phyloP scores from a whole-genome alignment of 164 flowering plant species.

The Magnolia sinica region DNA sequence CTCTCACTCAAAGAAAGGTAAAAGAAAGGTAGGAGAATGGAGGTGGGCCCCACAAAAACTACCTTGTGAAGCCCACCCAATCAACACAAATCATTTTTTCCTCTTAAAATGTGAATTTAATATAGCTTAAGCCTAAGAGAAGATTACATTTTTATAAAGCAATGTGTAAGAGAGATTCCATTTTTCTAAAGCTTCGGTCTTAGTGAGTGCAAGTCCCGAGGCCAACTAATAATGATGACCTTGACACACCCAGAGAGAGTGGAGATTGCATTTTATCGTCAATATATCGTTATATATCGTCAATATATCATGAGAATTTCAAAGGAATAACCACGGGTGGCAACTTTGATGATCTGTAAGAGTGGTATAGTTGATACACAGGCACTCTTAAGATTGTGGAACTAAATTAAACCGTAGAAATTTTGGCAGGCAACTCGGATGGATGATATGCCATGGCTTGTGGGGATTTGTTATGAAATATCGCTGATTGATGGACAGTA shows the following conservation, averaged over 20 bases:
- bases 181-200: slow-evolving; percentile 43
- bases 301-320: neutral
- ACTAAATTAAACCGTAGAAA: no score
- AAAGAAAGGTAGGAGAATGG: neutral
- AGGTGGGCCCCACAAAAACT: neutral
- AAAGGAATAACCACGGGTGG: neutral
- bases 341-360: neutral
- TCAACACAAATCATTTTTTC: slow-evolving; percentile 36
- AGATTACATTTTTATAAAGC: slow-evolving; percentile 26
- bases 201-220: slow-evolving; percentile 50
- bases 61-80: slow-evolving; percentile 32
- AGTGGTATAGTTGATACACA: neutral
- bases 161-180: slow-evolving; percentile 36
- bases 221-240: slow-evolving; percentile 60
- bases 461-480: no score
- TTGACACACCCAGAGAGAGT: slow-evolving; percentile 13
- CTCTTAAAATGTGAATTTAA: slow-evolving; percentile 13
- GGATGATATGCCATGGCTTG: no score
- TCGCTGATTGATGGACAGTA: no score
- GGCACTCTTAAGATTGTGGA: no score
- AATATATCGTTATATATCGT: neutral
- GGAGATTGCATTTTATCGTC: neutral
- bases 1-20: neutral
- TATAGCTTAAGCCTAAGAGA: slow-evolving; percentile 8
- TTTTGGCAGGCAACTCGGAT: no score